Evolutionary conservation across 305 asterid genomes (phyloP).

Genomic region (Plantago rigida): DNA sequence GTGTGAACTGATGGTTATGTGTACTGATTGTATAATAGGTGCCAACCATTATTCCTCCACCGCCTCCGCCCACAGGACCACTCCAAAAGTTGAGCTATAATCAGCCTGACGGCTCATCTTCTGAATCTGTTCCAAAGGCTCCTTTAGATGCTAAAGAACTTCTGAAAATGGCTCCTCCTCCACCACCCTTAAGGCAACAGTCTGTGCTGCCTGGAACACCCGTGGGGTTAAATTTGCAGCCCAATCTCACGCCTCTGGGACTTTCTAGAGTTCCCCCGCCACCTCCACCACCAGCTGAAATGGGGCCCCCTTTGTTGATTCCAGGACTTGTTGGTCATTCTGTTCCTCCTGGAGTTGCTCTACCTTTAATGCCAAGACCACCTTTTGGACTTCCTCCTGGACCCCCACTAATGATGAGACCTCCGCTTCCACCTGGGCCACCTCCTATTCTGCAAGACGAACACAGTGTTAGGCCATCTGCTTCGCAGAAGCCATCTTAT

Average conservation of each 20-base stretch:
- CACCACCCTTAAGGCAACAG: conserved; percentile 59
- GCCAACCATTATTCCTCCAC: conserved; percentile 53
- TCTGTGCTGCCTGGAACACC: conserved; percentile 50
- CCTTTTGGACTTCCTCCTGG: conserved; percentile 72
- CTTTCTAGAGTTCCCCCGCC: conserved; percentile 52
- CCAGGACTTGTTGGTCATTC: conserved; percentile 65
- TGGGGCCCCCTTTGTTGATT: conserved; percentile 46
- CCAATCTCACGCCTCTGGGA: conserved; percentile 65
- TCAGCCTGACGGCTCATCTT: conserved; percentile 44
- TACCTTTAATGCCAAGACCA: conserved; percentile 58
- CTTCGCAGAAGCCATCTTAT: conserved; percentile 76
- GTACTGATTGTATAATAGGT: conserved; percentile 37
- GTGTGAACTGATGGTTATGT: conserved; percentile 5
- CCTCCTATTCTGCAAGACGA: conserved; percentile 66
- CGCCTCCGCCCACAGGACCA: conserved; percentile 57
- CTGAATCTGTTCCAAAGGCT: conserved; percentile 49
- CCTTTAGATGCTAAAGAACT: conserved; percentile 43
- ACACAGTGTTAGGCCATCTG: conserved; percentile 35
- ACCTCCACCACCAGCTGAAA: conserved; percentile 71
- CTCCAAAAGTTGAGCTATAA: conserved; percentile 31
- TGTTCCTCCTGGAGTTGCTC: conserved; percentile 64
- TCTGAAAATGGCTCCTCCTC: conserved; percentile 61
- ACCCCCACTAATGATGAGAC: conserved; percentile 70
- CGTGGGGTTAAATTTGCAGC: conserved; percentile 45
- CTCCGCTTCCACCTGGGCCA: conserved; percentile 99